Evolutionary conservation across 2,329 filamentous ascomycete species (phyloP).

Genomic region (Aspergillus texensis): DNA sequence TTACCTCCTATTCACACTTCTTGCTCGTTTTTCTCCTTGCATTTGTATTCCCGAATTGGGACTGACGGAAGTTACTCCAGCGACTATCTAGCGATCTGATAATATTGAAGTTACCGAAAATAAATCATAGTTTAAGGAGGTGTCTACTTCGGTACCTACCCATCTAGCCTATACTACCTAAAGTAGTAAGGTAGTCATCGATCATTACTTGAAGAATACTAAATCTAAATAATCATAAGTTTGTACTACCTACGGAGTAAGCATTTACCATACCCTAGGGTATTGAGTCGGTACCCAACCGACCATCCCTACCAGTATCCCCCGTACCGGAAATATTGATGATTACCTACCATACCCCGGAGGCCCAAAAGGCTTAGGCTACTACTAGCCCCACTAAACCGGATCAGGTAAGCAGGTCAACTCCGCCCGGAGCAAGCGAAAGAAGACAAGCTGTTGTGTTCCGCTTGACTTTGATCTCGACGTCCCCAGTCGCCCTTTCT

Average conservation of each 20-base stretch:
- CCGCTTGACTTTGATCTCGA: background rate
- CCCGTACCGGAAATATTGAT: background rate
- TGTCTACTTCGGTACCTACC: too few relatives aligned
- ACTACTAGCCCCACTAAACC: slow-evolving; percentile 13
- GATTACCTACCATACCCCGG: background rate
- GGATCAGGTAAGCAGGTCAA: slow-evolving; percentile 13
- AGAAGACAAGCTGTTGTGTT: slow-evolving; percentile 25
- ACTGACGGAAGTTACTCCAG: background rate
- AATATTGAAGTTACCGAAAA: background rate
- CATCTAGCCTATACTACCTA: background rate
- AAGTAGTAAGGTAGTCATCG: background rate
- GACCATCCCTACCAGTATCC: background rate
- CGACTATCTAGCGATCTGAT: background rate
- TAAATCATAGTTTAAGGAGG: background rate
- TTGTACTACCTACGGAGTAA: background rate
- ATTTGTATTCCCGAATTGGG: background rate
- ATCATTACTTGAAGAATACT: background rate
- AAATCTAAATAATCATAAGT: background rate
- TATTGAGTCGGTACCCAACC: background rate
- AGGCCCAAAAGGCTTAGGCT: background rate
- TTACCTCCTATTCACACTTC: background rate
- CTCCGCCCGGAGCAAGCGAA: slow-evolving; percentile 17
- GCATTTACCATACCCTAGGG: background rate
- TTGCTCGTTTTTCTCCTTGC: background rate
- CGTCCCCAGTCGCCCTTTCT: background rate